phyloP scores from a whole-genome alignment of 192 early-diverging fungal genomes.

The Geranomyces variabilis region DNA sequence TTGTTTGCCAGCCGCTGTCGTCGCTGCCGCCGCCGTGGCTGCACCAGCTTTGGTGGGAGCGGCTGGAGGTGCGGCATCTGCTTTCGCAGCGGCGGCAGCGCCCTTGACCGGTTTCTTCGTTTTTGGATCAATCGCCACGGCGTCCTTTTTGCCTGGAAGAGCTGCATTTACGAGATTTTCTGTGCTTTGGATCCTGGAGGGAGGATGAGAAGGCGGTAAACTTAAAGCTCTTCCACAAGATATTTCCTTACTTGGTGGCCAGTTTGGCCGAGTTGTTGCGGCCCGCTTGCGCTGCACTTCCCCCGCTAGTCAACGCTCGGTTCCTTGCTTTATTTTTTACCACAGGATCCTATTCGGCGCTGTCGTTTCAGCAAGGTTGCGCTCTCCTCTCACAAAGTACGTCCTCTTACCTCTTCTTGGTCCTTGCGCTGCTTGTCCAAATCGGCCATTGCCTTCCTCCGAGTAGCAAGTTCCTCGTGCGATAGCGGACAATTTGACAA shows the following conservation, averaged over 20 bases:
- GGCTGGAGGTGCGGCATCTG: conserved; percentile 3
- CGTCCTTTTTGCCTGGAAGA: conserved; percentile 17
- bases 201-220: too few relatives aligned
- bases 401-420: conserved; percentile 53
- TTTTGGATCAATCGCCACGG: conserved; percentile 32
- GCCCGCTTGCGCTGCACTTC: conserved; percentile 4
- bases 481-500: conserved; percentile 45
- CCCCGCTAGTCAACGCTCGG: conserved; percentile 17
- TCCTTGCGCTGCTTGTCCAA: conserved; percentile 52
- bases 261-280: conserved; percentile 32
- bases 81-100: conserved; percentile 24
- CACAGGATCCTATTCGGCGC: conserved; percentile 31
- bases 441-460: conserved; percentile 49
- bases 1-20: conserved; percentile 40
- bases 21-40: conserved; percentile 30
- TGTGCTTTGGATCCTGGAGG: conserved; percentile 40
- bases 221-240: too few relatives aligned
- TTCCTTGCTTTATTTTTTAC: conserved; percentile 46
- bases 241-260: not conserved
- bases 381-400: too few relatives aligned
- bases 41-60: not conserved
- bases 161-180: conserved; percentile 27
- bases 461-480: conserved; percentile 44
- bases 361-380: too few relatives aligned
- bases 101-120: conserved; percentile 21